These are phyloP conservation scores for Yarrowia hollandica DNA, from an alignment of 805 yeast genomes.

Conservation along the genomic window DNA sequence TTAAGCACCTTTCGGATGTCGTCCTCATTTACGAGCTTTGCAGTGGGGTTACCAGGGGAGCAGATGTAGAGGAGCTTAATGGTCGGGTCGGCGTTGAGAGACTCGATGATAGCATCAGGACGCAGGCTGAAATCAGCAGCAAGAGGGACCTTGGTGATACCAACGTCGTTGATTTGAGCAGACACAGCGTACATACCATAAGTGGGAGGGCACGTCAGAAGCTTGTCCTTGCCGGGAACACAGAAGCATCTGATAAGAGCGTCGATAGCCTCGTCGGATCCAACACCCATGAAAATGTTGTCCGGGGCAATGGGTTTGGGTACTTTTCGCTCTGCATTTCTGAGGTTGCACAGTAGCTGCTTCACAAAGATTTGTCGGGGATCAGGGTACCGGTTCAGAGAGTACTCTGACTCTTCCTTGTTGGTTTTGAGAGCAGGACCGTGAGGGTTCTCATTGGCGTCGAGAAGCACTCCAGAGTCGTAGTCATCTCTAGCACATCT, in stretches of 20 bases:
- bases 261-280: conserved; percentile 95
- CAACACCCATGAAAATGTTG: conserved; percentile 91
- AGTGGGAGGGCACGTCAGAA: conserved; percentile 89
- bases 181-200: conserved; percentile 96
- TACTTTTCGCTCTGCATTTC: conserved; percentile 54
- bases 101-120: conserved; percentile 53
- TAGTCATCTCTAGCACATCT: conserved; percentile 97
- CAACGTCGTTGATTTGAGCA: conserved; percentile 87
- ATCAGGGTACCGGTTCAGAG: conserved; percentile 91
- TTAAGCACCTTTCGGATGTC: conserved; percentile 52
- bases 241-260: conserved; percentile 82
- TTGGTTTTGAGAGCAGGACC: conserved; percentile 70
- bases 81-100: conserved; percentile 54
- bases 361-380: conserved; percentile 88
- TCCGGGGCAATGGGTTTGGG: conserved; percentile 45
- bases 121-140: conserved; percentile 61
- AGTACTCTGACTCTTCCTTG: conserved; percentile 50
- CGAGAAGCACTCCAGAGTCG: conserved; percentile 81
- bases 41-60: conserved; percentile 98
- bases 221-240: conserved; percentile 76
- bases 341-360: conserved; percentile 63
- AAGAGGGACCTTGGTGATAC: conserved; percentile 70
- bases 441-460: conserved; percentile 94
- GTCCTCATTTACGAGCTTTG: conserved; percentile 53
- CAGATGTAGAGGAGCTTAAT: conserved; percentile 82